Base-by-base conservation (phyloP, 192 early-diverging fungal species). In the Pilaira anomala region DNA sequence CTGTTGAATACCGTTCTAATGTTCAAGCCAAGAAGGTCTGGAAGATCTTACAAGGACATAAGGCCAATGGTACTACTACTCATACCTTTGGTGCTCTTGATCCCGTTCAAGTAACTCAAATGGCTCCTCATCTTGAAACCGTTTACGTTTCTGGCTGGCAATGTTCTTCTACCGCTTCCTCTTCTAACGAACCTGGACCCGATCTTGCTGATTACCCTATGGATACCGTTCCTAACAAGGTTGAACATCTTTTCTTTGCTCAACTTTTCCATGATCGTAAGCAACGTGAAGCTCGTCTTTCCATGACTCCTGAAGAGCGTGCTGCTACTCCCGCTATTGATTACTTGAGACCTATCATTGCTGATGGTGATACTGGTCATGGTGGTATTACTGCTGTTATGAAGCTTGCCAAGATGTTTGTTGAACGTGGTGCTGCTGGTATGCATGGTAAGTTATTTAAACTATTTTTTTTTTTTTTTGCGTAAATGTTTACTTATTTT, bases 151-250 rank as follows among this genome's bases (percentile, higher is more conserved):
- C 94, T 11, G 95, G 96, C 14, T 97, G 96, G 96, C 96, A 98
- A 76, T 97, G 88, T 61, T 97, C 94, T 39, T 95, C 95, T 46
- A 97, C 93, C 26, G 95, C 95, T 50, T 93, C 91, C 56, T 82
- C 88, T 65, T 89, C 89, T 62, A 97, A 97, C 81, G 95, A 97
- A 80, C 95, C 95, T 63, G 95, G 95, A 48, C 95, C 95, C 14
- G 96, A 98, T 88, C 88, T 98, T 65, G 96, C 94, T 60, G 96
- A 98, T 82, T 98, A 96, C 80, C 96, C 94, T 55, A 96, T 96
- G 94, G 93, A 94, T 72, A 91, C 91, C 61, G 93, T 98, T 65
- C 95, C 96, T 57, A 97, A 97, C 83, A 97, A 98, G 85, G 96
- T 98, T 44, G 96, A 98, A 74, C 96, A 98, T 74, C 87, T 97